Evolutionary conservation across 352 stramenopile genomes (phyloP).

Genomic region (Phytophthora crassamura): DNA sequence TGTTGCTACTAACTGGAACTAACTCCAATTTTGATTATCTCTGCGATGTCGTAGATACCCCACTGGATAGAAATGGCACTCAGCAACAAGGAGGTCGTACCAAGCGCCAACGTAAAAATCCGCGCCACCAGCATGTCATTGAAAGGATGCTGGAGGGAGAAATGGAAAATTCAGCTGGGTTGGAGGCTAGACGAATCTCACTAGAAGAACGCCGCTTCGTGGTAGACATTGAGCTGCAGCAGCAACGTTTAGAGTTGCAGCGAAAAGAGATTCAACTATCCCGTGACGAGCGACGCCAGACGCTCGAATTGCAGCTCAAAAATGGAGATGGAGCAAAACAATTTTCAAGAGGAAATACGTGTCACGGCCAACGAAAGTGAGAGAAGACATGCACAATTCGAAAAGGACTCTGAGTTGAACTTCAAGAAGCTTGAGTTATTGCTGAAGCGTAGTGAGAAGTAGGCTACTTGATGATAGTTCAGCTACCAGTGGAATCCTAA

Average conservation of each 20-base stretch:
- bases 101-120: slow-evolving; percentile 4
- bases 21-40: neutral
- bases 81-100: neutral
- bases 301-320: neutral
- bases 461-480: no score
- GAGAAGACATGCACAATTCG: no score
- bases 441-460: no score
- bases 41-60: neutral
- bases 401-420: no score
- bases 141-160: no score
- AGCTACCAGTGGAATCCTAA: no score
- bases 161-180: neutral
- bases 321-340: slow-evolving; percentile 1
- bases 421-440: no score
- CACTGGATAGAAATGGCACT: neutral
- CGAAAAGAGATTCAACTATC: neutral
- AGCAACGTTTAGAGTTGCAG: no score
- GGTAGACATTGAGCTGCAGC: no score
- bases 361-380: no score
- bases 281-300: neutral
- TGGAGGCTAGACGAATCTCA: neutral
- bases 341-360: slow-evolving; percentile 2
- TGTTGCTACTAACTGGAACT: no score
- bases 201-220: neutral
- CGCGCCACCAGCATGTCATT: no score